Percentiles rank a stretch among this genome's conserved stretches.
These are phyloP conservation scores for Pholiota adiposa DNA, from an alignment of 1,284 basidiomycete genomes.

Conservation along the genomic window DNA sequence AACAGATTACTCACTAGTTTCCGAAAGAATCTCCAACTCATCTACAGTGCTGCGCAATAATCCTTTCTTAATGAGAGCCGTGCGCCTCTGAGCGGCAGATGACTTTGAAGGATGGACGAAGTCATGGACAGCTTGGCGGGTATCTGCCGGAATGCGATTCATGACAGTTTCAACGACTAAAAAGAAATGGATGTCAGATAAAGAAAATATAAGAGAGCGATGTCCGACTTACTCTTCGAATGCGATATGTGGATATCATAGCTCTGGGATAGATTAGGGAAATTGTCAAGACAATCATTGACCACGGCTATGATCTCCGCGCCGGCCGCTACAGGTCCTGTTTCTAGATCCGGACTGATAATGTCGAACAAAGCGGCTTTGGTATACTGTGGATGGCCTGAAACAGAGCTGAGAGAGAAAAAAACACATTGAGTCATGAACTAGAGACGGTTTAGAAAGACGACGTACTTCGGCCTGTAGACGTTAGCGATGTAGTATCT, in stretches of 20 bases:
- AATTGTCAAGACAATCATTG: slow-evolving; percentile 66
- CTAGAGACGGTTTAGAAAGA: neutral
- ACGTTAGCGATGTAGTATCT: slow-evolving; percentile 84
- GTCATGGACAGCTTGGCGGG: slow-evolving; percentile 58
- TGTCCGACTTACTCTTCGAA: slow-evolving; percentile 68
- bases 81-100: slow-evolving; percentile 68
- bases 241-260: slow-evolving; percentile 80
- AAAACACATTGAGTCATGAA: neutral
- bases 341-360: slow-evolving; percentile 69
- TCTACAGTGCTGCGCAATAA: slow-evolving; percentile 64
- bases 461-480: slow-evolving; percentile 62
- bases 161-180: slow-evolving; percentile 70
- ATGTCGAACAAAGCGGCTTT: slow-evolving; percentile 83
- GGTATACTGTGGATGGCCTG: slow-evolving; percentile 71
- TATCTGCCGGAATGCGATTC: slow-evolving; percentile 58
- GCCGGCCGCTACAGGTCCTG: slow-evolving; percentile 64
- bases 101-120: slow-evolving; percentile 68
- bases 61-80: slow-evolving; percentile 67
- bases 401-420: slow-evolving; percentile 53
- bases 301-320: slow-evolving; percentile 74
- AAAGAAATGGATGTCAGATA: slow-evolving; percentile 1
- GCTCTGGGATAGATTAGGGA: slow-evolving; percentile 65
- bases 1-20: slow-evolving; percentile 51
- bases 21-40: slow-evolving; percentile 70
- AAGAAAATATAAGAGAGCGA: slow-evolving; percentile 28